Conservation (phyloP, 306 rosid genomes). For the Macrotyloma uniflorum region DNA sequence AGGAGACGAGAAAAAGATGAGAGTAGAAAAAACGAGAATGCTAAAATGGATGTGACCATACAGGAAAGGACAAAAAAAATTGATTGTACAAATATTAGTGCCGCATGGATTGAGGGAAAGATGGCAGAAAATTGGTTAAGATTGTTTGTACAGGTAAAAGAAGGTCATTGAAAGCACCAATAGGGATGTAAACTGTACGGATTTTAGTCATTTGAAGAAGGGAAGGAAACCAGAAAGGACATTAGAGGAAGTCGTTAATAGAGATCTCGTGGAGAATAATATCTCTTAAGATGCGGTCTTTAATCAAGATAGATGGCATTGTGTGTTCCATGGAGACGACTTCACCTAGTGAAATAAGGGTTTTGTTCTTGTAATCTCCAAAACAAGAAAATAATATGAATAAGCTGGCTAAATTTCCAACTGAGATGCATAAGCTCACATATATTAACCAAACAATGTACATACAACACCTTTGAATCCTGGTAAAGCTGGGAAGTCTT, state of each 20-base stretch:
- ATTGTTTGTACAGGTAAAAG: neutral
- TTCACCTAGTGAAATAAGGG: neutral
- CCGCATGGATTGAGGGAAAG: neutral
- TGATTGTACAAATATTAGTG: neutral
- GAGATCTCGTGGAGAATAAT: neutral
- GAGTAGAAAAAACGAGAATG: neutral
- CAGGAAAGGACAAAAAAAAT: neutral
- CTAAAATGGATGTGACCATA: neutral
- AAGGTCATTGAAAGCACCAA: neutral
- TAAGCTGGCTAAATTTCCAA: neutral
- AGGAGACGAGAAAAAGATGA: neutral
- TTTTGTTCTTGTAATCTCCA: neutral
- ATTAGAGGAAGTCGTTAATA: neutral
- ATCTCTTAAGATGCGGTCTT: neutral
- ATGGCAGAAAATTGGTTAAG: neutral
- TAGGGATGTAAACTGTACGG: neutral
- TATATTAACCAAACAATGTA: conserved; percentile 26
- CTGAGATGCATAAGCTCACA: conserved; percentile 1
- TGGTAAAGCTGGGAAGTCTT: conserved; percentile 97
- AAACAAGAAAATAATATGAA: neutral
- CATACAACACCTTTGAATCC: conserved; percentile 83
- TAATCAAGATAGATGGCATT: neutral
- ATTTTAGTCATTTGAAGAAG: neutral
- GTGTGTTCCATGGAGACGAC: neutral
- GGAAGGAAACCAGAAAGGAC: neutral